These are phyloP conservation scores for Mercurialis annua DNA, from an alignment of 345 rosid species.

Conservation along the genomic window DNA sequence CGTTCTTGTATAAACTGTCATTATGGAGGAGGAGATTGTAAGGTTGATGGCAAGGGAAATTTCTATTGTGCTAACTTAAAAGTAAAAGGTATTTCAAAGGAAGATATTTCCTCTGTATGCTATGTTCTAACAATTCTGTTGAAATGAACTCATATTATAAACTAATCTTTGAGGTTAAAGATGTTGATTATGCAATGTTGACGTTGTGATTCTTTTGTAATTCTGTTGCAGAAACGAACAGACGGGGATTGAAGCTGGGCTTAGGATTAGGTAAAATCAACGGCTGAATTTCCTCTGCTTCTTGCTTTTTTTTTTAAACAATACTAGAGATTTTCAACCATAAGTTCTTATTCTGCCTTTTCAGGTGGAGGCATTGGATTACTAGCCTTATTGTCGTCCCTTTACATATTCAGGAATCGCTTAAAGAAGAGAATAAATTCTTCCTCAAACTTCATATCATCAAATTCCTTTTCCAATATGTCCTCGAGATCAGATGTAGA, in stretches of 20 bases:
- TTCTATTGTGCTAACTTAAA: conserved; percentile 15
- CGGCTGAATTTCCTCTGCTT: not conserved
- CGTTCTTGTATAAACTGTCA: not conserved
- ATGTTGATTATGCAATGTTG: not conserved
- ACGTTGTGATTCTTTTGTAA: not conserved
- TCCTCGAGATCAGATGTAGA: conserved; percentile 42
- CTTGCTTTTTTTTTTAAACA: not conserved
- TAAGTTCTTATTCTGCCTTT: not conserved
- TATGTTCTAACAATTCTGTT: not conserved
- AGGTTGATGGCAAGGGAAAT: not conserved
- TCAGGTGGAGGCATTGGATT: conserved; percentile 44
- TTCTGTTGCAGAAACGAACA: conserved; percentile 26
- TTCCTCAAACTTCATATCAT: conserved; percentile 27
- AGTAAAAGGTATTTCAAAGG: not conserved
- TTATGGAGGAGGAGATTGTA: conserved; percentile 5
- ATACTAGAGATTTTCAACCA: not conserved
- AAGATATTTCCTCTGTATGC: not conserved
- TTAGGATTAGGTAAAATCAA: conserved; percentile 41
- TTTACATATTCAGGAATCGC: conserved; percentile 14
- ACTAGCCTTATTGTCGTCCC: conserved; percentile 9
- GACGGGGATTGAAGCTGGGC: conserved; percentile 21
- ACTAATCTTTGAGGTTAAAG: not conserved
- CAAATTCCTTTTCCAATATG: conserved; percentile 14
- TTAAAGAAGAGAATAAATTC: conserved; percentile 24
- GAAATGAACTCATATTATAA: not conserved